Evolutionary conservation across 148 eudicot species (phyloP).

Genomic region (Amaranthus palmeri): DNA sequence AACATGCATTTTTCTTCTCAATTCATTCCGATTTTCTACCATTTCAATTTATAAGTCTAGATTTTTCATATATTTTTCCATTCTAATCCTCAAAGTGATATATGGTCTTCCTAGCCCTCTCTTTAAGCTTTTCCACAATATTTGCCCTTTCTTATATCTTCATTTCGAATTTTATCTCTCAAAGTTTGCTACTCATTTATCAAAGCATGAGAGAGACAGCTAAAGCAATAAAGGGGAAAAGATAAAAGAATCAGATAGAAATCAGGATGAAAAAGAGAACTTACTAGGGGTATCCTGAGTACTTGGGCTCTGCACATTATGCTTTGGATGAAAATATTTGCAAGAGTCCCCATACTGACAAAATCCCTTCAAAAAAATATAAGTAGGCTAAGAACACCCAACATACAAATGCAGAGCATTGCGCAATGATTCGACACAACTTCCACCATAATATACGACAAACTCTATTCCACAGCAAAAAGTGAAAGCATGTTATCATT

Average conservation of each 20-base stretch:
- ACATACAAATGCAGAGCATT: not conserved
- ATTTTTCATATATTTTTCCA: too few species aligned
- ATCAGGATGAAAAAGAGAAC: not conserved
- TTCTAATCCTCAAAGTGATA: too few species aligned
- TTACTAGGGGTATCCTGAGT: slow-evolving; percentile 47
- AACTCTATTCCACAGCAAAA: not conserved
- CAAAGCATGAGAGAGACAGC: not conserved
- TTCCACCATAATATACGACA: not conserved
- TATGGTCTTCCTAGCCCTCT: too few species aligned
- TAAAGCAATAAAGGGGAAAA: not conserved
- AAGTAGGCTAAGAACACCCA: not conserved
- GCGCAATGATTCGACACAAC: not conserved
- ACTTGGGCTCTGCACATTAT: slow-evolving; percentile 30
- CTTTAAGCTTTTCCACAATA: too few species aligned
- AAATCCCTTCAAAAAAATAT: slow-evolving; percentile 46
- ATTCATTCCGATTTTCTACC: too few species aligned
- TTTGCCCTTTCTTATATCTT: too few species aligned
- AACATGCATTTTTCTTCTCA: too few species aligned
- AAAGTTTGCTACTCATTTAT: too few species aligned
- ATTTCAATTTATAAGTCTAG: too few species aligned
- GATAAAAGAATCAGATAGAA: not conserved
- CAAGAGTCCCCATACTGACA: slow-evolving; percentile 86
- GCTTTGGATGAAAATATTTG: slow-evolving; percentile 71
- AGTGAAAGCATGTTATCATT: too few species aligned
- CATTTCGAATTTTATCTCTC: too few species aligned